Conservation (phyloP, 345 rosid genomes). For the Eucalyptus polyanthemos region DNA sequence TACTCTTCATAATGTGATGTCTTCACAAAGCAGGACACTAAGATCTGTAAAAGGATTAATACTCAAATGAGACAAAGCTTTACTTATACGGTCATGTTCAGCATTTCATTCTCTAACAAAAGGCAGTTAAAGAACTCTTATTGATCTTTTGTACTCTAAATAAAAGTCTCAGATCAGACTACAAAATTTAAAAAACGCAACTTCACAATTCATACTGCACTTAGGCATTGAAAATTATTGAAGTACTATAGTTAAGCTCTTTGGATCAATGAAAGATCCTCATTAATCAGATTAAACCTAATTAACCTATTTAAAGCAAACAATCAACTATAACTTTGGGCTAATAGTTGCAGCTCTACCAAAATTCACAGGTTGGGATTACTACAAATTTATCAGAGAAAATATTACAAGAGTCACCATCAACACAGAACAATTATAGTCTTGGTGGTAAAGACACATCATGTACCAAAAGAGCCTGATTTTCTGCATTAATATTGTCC, state of each 20-base stretch:
- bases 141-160: background rate
- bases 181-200: background rate
- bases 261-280: background rate
- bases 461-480: conserved; percentile 71
- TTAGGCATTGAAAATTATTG: background rate
- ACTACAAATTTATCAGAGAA: background rate
- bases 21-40: conserved; percentile 86
- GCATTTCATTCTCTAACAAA: background rate
- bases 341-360: background rate
- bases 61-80: background rate
- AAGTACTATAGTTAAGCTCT: background rate
- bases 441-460: background rate
- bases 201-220: background rate
- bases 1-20: conserved; percentile 87
- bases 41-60: conserved; percentile 37
- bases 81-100: background rate
- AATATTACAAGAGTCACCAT: background rate
- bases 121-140: background rate
- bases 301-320: background rate
- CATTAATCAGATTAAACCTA: background rate
- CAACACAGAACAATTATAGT: background rate
- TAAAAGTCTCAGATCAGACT: background rate
- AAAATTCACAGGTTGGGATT: background rate
- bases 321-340: background rate
- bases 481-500: conserved; percentile 55